Conservation (phyloP, 2,329 filamentous ascomycete genomes). For the Gaeumannomyces sp. region DNA sequence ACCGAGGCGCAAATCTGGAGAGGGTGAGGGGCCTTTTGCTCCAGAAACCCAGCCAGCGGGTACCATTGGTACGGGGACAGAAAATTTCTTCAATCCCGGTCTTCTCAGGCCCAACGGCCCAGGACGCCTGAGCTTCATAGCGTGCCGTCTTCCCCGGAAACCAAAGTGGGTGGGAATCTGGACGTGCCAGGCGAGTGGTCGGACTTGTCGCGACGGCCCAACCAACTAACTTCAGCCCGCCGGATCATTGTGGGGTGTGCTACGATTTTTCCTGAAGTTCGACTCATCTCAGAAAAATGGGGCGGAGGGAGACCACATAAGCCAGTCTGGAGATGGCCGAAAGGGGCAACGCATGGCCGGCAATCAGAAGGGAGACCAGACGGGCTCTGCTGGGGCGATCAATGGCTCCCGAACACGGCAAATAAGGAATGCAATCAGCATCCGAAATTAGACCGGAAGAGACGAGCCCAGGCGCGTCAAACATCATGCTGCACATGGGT, state of each 20-base stretch:
- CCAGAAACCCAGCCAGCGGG: background rate
- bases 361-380: background rate
- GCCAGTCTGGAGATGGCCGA: background rate
- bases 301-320: background rate
- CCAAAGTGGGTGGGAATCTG: background rate
- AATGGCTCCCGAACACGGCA: background rate
- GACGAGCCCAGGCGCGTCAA: background rate
- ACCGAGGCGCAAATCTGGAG: background rate
- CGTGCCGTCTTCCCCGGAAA: background rate
- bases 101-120: background rate
- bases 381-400: background rate
- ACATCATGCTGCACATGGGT: background rate
- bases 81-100: background rate
- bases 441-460: background rate
- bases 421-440: background rate
- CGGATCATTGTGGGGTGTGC: background rate
- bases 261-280: background rate
- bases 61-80: background rate
- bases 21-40: background rate
- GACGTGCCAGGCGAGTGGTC: background rate
- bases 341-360: background rate
- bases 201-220: background rate
- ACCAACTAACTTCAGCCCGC: background rate
- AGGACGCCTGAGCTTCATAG: background rate
- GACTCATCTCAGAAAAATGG: background rate